Evolutionary conservation across 2,329 filamentous ascomycete genomes (phyloP), one percentile per base, ranked within the genome.

Genomic region (Arachnopeziza araneosa): DNA sequence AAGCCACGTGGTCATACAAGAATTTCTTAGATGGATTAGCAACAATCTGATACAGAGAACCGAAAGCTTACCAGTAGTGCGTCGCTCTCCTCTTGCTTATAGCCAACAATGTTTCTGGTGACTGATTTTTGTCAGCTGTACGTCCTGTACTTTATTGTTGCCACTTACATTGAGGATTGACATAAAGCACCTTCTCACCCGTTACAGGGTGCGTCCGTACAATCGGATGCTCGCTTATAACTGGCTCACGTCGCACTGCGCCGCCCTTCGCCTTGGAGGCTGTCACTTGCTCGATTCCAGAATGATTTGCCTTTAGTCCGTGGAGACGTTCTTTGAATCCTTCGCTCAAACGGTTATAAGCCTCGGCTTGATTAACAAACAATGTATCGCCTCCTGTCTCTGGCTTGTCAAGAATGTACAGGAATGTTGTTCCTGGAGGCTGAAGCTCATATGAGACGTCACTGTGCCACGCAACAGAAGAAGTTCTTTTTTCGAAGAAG

Each of bases 381-480:
- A 96, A 77, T 0, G 92, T 96, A 71, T 96, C 92, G 54, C 92
- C 93, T 44, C 92, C 92, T 0, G 84, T 87, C 49, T 83, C 79
- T 1, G 92, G 92, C 52, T 84, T 87, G 71, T 96, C 91, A n/a
- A 97, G 82, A 55, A 92, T 80, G 71, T 96, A 96, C 44, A 96
- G 75, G 75, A 96, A 96, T 0, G 93, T 96, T 0, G 91, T 96
- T 30, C 91, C 91, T 0, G 93, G 91, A 1, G 93, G 91, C 75
- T 97, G 92, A 66, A 83, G 78, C 77, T 96, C 93, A 71, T 96
- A 96, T 0, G 89, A 90, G 1, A 96, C 87, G 67, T 96, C 92
- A 0, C 87, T 90, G 76, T 96, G 92, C 91, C 91, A 96, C 8
- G 90, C 90, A 1, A 96, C 86, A 0, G 87, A 90, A 75, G 87